Evolutionary conservation across 805 yeast genomes (phyloP), one percentile per base, ranked within the genome.

Genomic region (Kurtzmaniella cleridarum): DNA sequence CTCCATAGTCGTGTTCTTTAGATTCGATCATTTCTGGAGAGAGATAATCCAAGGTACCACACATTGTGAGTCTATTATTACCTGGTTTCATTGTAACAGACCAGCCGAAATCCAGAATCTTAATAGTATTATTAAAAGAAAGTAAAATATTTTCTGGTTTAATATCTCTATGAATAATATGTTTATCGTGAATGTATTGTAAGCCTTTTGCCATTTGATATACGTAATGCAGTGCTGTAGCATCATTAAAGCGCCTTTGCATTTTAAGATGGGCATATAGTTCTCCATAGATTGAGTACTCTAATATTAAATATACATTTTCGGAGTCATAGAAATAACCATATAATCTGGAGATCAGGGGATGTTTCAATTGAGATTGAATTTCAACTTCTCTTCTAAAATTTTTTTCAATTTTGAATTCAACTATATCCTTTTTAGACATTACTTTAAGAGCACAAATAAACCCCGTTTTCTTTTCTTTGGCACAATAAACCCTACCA

Each of bases 31-130:
- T 81, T 62, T 91, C 98, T 6, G 98, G 98, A 0, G 98, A 95
- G 12, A 93, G 62, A 51, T 91, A 91, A 60, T 93, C 98, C 30
- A 91, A 66, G 0, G 98, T 93, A 0, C 98, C 98, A 61, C 98
- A 93, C 66, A 93, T 75, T 0, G 98, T 91, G 12, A 79, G 71
- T 51, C 96, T 66, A 45, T 76, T 74, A 28, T 16, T 16, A 3
- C 31, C 13, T 6, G 54, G 39, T 28, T 41, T 41, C 30, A 18
- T 13, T 48, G 79, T 79, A 45, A 90, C 91, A 40, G 95, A 84
- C 97, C 97, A 91, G 11, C 98, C 98, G 57, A 93, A 91, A 62
- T 91, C 98, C 14, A 96, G 83, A 29, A 91, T 71, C 57, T 90
- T 91, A 39, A 91, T 71, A 17, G 75, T 76, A 46, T 89, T 85